These are phyloP conservation scores for Sarcocystis neurona DNA, from an alignment of 169 alveolate genomes.

Conservation along the genomic window DNA sequence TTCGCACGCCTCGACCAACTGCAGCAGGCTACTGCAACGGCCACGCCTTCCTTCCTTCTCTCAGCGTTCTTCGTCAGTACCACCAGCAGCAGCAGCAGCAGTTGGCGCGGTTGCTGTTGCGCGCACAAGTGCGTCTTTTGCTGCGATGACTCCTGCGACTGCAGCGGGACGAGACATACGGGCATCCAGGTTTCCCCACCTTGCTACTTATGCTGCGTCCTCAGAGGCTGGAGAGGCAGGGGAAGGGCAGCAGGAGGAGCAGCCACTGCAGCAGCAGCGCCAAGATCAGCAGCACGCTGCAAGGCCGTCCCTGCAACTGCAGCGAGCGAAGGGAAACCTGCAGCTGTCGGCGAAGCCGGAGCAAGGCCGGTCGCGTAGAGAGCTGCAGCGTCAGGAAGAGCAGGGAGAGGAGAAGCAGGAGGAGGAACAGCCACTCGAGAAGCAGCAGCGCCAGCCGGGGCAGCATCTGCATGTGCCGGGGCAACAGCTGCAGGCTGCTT, in stretches of 20 bases:
- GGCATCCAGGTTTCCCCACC: too few relatives aligned
- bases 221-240: neutral
- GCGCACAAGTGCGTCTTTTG: too few relatives aligned
- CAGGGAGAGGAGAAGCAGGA: conserved; percentile 19
- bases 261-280: neutral
- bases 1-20: too few relatives aligned
- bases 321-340: neutral
- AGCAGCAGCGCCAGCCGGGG: conserved; percentile 38
- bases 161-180: too few relatives aligned
- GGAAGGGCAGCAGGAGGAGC: neutral
- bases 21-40: too few relatives aligned
- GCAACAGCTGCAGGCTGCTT: too few relatives aligned
- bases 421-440: neutral
- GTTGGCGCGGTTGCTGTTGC: neutral
- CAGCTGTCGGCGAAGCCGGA: conserved; percentile 13
- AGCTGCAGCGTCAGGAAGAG: neutral
- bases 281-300: too few relatives aligned
- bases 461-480: too few relatives aligned
- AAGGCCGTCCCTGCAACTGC: too few relatives aligned
- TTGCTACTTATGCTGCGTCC: conserved; percentile 29
- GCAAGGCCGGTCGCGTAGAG: neutral
- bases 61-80: too few relatives aligned
- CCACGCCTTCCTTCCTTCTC: too few relatives aligned
- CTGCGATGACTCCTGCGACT: too few relatives aligned
- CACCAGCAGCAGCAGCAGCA: conserved; percentile 21